Percentiles rank a stretch among this genome's conserved stretches.
phyloP scores from a whole-genome alignment of 2,329 filamentous ascomycete genomes.

The Fusarium phyllophilum region DNA sequence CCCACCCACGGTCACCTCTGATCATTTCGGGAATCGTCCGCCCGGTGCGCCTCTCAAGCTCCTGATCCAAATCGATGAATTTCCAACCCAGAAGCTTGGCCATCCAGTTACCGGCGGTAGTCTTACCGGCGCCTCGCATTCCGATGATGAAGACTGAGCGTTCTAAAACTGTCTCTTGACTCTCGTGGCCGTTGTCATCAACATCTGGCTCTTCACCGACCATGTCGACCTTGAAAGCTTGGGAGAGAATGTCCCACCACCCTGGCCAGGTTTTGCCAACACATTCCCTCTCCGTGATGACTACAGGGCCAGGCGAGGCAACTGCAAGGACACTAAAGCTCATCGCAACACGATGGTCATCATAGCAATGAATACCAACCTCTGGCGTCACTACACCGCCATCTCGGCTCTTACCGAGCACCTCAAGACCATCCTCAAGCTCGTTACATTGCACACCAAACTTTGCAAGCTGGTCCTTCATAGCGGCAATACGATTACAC shows the following conservation, averaged over 20 bases:
- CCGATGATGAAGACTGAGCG: constrained; percentile 93
- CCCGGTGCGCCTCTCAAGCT: constrained; percentile 79
- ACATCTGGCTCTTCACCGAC: constrained; percentile 73
- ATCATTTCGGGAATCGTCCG: constrained; percentile 90
- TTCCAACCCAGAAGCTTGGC: constrained; percentile 78
- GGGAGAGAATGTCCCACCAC: constrained; percentile 92
- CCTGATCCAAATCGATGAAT: constrained; percentile 87
- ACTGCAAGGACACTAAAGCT: constrained; percentile 92
- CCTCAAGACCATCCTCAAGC: constrained; percentile 92
- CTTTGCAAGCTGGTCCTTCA: constrained; percentile 94
- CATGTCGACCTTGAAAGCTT: constrained; percentile 80
- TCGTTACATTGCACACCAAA: constrained; percentile 89
- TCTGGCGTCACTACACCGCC: constrained; percentile 63
- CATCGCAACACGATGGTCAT: constrained; percentile 98
- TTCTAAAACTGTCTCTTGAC: constrained; percentile 44
- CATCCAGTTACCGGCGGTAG: constrained; percentile 90
- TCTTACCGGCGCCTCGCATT: constrained; percentile 97
- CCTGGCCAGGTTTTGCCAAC: constrained; percentile 98
- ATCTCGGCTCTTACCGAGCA: constrained; percentile 63
- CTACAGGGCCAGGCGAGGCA: constrained; percentile 73
- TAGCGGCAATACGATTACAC: constrained; percentile 94
- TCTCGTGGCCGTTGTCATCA: constrained; percentile 22
- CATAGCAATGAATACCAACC: constrained; percentile 88
- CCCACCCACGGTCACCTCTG: constrained; percentile 78
- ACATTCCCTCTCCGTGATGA: constrained; percentile 91